Percentiles rank a stretch among this genome's conserved stretches.
Evolutionary conservation across 2,329 filamentous ascomycete genomes (phyloP).

Genomic region (Phoma sp.): DNA sequence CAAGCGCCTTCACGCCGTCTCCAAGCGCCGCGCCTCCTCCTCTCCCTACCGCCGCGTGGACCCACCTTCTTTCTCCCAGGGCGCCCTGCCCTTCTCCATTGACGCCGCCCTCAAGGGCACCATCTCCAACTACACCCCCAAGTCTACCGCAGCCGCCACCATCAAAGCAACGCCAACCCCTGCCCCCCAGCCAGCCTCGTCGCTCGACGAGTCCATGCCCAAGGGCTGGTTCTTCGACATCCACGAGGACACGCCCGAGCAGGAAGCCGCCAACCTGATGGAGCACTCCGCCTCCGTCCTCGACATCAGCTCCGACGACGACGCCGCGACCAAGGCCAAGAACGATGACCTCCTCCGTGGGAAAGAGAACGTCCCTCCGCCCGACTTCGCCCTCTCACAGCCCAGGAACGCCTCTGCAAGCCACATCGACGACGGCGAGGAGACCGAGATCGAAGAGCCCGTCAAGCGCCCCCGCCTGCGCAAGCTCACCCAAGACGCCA

Average conservation of each 20-base stretch:
- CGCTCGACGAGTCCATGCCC: slow-evolving; percentile 61
- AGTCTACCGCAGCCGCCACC: slow-evolving; percentile 42
- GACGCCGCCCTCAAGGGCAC: slow-evolving; percentile 83
- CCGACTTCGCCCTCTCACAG: slow-evolving; percentile 45
- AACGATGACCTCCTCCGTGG: slow-evolving; percentile 66
- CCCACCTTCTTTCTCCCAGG: slow-evolving; percentile 66
- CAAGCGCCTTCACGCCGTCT: slow-evolving; percentile 73
- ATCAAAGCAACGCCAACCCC: slow-evolving; percentile 46
- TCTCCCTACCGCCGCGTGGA: slow-evolving; percentile 74
- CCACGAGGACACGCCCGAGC: slow-evolving; percentile 87
- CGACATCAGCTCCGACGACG: slow-evolving; percentile 90
- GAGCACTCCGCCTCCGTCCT: slow-evolving; percentile 87
- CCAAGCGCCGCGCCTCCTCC: slow-evolving; percentile 67
- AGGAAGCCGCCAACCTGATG: slow-evolving; percentile 90
- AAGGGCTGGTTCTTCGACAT: slow-evolving; percentile 89
- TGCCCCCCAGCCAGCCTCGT: slow-evolving; percentile 40
- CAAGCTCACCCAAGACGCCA: slow-evolving; percentile 44
- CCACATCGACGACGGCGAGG: slow-evolving; percentile 20
- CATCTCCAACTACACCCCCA: slow-evolving; percentile 66
- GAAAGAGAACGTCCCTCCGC: slow-evolving; percentile 93
- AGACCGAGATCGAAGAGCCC: slow-evolving; percentile 22
- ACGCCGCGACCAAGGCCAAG: slow-evolving; percentile 64
- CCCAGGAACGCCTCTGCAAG: slow-evolving; percentile 17
- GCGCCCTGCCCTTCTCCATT: slow-evolving; percentile 75
- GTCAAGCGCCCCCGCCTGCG: slow-evolving; percentile 39